Evolutionary conservation across 106 monocot genomes (phyloP).

Genomic region (Gastrodia elata): DNA sequence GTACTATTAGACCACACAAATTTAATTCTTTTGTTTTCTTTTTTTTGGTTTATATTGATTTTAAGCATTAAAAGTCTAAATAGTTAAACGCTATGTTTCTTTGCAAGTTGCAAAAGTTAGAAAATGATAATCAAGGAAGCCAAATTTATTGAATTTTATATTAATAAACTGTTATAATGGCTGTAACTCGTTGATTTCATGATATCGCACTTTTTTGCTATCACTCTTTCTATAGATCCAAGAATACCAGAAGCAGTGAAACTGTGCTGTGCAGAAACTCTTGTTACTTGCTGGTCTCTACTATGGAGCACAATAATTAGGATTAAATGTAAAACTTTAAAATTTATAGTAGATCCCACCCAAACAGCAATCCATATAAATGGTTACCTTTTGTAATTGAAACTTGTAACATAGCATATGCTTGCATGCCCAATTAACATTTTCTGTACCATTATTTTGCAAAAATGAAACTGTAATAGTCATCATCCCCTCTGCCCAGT

Average conservation of each 20-base stretch:
- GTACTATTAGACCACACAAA: slow-evolving; percentile 2
- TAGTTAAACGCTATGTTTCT: background rate
- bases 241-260: background rate
- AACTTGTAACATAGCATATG: background rate
- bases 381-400: background rate
- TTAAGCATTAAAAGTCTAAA: background rate
- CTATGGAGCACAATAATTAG: background rate
- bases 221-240: background rate
- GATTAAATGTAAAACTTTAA: background rate
- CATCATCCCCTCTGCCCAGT: background rate
- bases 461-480: background rate
- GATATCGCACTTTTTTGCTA: background rate
- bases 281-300: background rate
- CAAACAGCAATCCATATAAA: background rate
- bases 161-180: background rate
- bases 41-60: background rate
- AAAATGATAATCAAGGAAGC: too few relatives aligned
- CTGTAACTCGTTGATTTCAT: background rate
- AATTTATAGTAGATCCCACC: background rate
- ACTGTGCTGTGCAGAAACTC: background rate
- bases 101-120: background rate
- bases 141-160: background rate
- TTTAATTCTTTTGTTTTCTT: background rate
- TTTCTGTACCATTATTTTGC: background rate
- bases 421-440: background rate